Evolutionary conservation across 805 yeast species (phyloP).

Genomic region (Phaffomyces opuntiae): DNA sequence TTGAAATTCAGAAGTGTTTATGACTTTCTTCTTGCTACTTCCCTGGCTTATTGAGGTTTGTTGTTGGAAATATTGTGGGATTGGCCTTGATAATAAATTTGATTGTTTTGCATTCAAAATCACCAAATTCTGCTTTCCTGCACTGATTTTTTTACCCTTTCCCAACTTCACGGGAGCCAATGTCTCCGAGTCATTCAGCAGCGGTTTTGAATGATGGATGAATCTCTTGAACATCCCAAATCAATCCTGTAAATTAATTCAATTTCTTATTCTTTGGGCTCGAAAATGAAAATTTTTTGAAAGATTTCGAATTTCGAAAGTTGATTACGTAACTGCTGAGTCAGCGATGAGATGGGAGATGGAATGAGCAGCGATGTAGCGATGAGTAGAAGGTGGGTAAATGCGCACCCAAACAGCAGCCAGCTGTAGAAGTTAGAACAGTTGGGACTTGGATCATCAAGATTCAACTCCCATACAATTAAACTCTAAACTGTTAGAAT

Average conservation of each 20-base stretch:
- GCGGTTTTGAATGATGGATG: not conserved
- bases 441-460: too few species aligned
- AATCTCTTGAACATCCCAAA: not conserved
- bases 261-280: too few species aligned
- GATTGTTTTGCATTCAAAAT: constrained; percentile 19
- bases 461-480: too few species aligned
- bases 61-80: constrained; percentile 2
- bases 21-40: not conserved
- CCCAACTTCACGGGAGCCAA: constrained; percentile 5
- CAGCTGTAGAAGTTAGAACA: too few species aligned
- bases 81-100: constrained; percentile 8
- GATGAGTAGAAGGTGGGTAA: too few species aligned
- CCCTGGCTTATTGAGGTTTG: not conserved
- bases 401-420: too few species aligned
- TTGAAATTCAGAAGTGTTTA: not conserved
- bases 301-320: not conserved
- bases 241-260: too few species aligned
- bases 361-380: too few species aligned
- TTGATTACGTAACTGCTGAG: not conserved
- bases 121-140: constrained; percentile 18
- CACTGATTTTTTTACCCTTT: constrained; percentile 20
- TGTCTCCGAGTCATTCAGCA: not conserved
- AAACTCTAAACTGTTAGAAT: too few species aligned
- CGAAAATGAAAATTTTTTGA: not conserved
- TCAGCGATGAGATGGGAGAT: not conserved